Conservation (phyloP, 371 early-diverging fungal genomes). For the Mucor ambiguus region DNA sequence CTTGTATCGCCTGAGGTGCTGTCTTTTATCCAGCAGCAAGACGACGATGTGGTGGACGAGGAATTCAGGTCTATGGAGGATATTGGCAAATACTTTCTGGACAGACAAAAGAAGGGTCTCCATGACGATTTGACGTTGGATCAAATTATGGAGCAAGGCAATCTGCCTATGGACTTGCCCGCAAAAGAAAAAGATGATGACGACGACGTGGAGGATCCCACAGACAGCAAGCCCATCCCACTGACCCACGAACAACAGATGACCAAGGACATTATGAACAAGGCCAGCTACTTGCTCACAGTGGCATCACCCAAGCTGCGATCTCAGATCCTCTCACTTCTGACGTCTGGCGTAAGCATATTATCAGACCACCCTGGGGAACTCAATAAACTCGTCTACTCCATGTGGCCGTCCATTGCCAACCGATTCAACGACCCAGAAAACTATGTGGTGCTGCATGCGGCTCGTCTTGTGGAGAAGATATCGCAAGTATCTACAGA, state of each 20-base stretch:
- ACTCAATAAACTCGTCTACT: slow-evolving; percentile 53
- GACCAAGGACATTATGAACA: slow-evolving; percentile 45
- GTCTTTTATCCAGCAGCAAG: slow-evolving; percentile 22
- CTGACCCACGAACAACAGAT: slow-evolving; percentile 40
- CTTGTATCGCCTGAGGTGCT: slow-evolving; percentile 31
- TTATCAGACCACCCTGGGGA: slow-evolving; percentile 34
- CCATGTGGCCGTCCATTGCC: slow-evolving; percentile 56
- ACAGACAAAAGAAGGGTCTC: slow-evolving; percentile 35
- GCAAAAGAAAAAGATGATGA: slow-evolving; percentile 8
- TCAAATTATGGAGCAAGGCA: slow-evolving; percentile 20
- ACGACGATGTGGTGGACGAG: slow-evolving; percentile 4
- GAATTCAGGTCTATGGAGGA: slow-evolving; percentile 38
- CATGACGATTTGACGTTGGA: slow-evolving; percentile 23
- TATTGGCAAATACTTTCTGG: slow-evolving; percentile 50
- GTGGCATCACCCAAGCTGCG: slow-evolving; percentile 56
- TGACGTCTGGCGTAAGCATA: slow-evolving; percentile 40
- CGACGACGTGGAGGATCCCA: slow-evolving; percentile 7
- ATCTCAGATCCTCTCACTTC: slow-evolving; percentile 43
- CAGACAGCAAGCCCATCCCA: slow-evolving; percentile 13
- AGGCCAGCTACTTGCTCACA: slow-evolving; percentile 53
- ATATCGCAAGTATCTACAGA: slow-evolving; percentile 44
- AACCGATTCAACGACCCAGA: slow-evolving; percentile 52
- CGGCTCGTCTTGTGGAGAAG: slow-evolving; percentile 38
- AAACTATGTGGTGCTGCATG: slow-evolving; percentile 54
- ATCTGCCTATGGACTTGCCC: slow-evolving; percentile 9